These are phyloP conservation scores for Takakia lepidozioides DNA, from an alignment of 225 moss, liverwort and hornwort genomes.

Conservation along the genomic window DNA sequence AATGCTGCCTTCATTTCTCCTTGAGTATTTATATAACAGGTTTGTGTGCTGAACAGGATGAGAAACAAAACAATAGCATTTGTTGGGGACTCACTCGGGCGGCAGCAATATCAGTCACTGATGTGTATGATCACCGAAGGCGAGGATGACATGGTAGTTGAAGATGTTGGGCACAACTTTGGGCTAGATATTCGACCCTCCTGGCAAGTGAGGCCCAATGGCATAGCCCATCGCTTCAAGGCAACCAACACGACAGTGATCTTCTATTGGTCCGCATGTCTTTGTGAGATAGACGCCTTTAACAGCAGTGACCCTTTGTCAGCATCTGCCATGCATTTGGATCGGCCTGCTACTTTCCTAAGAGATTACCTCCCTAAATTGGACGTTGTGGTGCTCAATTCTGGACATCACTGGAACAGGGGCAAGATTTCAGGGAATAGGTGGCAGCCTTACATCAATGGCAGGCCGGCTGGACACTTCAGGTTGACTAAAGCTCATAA, in stretches of 20 bases:
- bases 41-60: slow-evolving; percentile 27
- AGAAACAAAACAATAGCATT: slow-evolving; percentile 66
- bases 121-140: slow-evolving; percentile 78
- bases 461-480: slow-evolving; percentile 11
- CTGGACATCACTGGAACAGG: slow-evolving; percentile 80
- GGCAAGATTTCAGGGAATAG: slow-evolving; percentile 38
- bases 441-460: slow-evolving; percentile 31
- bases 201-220: slow-evolving; percentile 16
- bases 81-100: slow-evolving; percentile 73
- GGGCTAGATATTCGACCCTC: slow-evolving; percentile 15
- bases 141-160: slow-evolving; percentile 12
- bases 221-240: slow-evolving; percentile 37
- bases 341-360: slow-evolving; percentile 48
- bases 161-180: slow-evolving; percentile 22
- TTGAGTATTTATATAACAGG: neutral
- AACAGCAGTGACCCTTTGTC: slow-evolving; percentile 11
- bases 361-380: slow-evolving; percentile 23
- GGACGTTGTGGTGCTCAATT: slow-evolving; percentile 51
- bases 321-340: slow-evolving; percentile 55
- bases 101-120: slow-evolving; percentile 69
- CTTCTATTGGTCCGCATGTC: slow-evolving; percentile 54
- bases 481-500: slow-evolving; percentile 31
- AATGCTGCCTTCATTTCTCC: neutral
- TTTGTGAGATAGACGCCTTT: slow-evolving; percentile 29
- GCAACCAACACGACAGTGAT: slow-evolving; percentile 66